Base-by-base conservation (phyloP, 192 early-diverging fungal species). In the Chytriomyces confervae region DNA sequence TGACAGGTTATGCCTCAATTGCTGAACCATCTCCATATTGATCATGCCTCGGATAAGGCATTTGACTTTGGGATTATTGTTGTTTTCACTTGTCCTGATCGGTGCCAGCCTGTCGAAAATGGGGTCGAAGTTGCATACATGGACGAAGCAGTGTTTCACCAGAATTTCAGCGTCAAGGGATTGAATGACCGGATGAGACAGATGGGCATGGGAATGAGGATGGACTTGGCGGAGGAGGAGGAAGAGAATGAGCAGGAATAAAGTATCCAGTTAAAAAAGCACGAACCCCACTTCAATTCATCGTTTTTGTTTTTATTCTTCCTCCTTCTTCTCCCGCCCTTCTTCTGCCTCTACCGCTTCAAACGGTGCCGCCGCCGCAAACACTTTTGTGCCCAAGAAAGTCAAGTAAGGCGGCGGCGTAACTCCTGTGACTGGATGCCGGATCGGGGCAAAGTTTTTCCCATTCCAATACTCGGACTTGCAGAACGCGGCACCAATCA, bases 21-120 rank as follows among this genome's bases (percentile, higher is more conserved):
- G 60, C 85, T 98, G 62, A 93, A 91, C 76, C 82, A 92, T 72
- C 83, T 98, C 36, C 74, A 83, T 13, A 87, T 98, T 36, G 89
- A 95, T 76, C 86, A 96, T 62, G 86, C 79, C 0, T 86, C 89
- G 23, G 70, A 84, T 0, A 81, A 92, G 73, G 90, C 94, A 10
- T 77, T 98, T 43, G 97, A 99, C 80, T 99, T 94, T 91, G 97
- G 97, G 2, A 95, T 94, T 4, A 77, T 98, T 8, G 84, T 94
- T 18, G 84, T 98, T 10, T 98, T 94, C 79, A 88, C 95, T 23
- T 99, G 97, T 81, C 88, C 92, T 43, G 80, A 85, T 44, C 94
- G 92, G 82, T 99, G 97, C 80, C 81, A 85, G 68, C 82, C 84
- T 2, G 66, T 78, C 5, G 83, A 87, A 44, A 44, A 61, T 11